A percentile compares a stretch with the other conserved stretches of the same genome.
These are phyloP conservation scores for Eurotiales sp. DNA, from an alignment of 2,329 filamentous ascomycete species.

Conservation along the genomic window DNA sequence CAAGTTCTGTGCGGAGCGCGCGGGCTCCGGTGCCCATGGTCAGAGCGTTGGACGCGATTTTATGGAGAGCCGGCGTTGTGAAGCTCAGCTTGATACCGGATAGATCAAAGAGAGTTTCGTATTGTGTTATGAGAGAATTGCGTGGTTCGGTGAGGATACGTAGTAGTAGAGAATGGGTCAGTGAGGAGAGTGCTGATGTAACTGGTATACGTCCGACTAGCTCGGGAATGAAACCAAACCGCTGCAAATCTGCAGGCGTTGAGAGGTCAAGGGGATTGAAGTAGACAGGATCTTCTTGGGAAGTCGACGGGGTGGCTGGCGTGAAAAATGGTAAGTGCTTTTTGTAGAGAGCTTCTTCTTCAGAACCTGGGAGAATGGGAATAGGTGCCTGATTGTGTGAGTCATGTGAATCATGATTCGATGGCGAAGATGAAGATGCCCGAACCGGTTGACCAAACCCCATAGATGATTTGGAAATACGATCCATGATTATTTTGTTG, in stretches of 20 bases:
- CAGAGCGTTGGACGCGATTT: constrained; percentile 69
- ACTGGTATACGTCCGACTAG: constrained; percentile 94
- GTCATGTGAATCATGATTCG: constrained; percentile 21
- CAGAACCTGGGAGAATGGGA: constrained; percentile 58
- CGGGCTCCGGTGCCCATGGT: constrained; percentile 74
- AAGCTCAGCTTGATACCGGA: constrained; percentile 74
- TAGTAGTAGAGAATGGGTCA: constrained; percentile 66
- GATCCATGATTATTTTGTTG: constrained; percentile 79
- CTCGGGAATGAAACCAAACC: constrained; percentile 89
- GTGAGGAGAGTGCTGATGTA: constrained; percentile 75
- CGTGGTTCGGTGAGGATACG: constrained; percentile 89
- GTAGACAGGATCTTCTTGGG: constrained; percentile 42
- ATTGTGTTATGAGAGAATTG: constrained; percentile 84
- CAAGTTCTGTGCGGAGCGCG: constrained; percentile 75
- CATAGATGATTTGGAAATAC: constrained; percentile 82
- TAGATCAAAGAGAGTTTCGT: constrained; percentile 80
- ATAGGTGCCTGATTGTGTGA: constrained; percentile 36
- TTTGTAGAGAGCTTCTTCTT: constrained; percentile 58
- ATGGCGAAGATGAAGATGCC: constrained; percentile 35
- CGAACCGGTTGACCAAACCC: constrained; percentile 86
- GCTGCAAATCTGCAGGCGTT: constrained; percentile 71
- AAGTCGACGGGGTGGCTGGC: constrained; percentile 49
- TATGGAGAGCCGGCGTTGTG: constrained; percentile 74
- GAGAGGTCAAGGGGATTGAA: constrained; percentile 66
- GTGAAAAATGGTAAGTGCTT: constrained; percentile 57